phyloP scores from a whole-genome alignment of 1,284 basidiomycete species.

The Ceratobasidium sp. region DNA sequence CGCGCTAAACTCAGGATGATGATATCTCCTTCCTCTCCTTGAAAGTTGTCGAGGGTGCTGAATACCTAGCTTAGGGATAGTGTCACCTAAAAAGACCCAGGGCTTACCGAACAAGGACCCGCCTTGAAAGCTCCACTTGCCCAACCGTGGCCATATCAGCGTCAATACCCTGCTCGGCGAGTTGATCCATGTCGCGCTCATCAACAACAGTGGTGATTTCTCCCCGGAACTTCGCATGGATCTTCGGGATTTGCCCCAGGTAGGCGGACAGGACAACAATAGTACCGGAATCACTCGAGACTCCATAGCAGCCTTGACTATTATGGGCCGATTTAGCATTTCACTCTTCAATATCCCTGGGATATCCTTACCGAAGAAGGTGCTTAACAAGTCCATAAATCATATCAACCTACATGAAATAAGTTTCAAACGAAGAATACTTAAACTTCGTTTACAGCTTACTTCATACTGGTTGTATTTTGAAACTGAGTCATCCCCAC shows the following conservation, averaged over 20 bases:
- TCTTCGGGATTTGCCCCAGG: conserved; percentile 69
- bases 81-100: too few relatives aligned
- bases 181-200: conserved; percentile 67
- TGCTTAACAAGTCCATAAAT: conserved; percentile 73
- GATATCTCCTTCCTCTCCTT: conserved; percentile 58
- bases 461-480: conserved; percentile 73
- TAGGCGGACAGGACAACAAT: not conserved
- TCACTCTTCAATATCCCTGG: too few relatives aligned
- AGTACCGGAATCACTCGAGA: not conserved
- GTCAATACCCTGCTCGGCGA: conserved; percentile 58
- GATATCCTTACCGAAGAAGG: conserved; percentile 64
- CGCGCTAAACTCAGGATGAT: conserved; percentile 75
- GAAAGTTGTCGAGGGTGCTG: conserved; percentile 77
- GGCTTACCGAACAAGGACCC: conserved; percentile 50
- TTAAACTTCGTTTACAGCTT: not conserved
- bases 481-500: conserved; percentile 62
- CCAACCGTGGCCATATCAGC: conserved; percentile 51
- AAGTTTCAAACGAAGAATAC: not conserved
- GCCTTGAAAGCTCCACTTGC: conserved; percentile 58
- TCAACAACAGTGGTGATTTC: conserved; percentile 69
- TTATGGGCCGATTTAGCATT: too few relatives aligned
- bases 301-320: not conserved
- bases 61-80: too few relatives aligned
- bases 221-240: conserved; percentile 59
- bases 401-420: conserved; percentile 65